Evolutionary conservation across 352 stramenopile genomes (phyloP), one percentile per base, ranked within the genome.

Genomic region (Vaucheria bursata): DNA sequence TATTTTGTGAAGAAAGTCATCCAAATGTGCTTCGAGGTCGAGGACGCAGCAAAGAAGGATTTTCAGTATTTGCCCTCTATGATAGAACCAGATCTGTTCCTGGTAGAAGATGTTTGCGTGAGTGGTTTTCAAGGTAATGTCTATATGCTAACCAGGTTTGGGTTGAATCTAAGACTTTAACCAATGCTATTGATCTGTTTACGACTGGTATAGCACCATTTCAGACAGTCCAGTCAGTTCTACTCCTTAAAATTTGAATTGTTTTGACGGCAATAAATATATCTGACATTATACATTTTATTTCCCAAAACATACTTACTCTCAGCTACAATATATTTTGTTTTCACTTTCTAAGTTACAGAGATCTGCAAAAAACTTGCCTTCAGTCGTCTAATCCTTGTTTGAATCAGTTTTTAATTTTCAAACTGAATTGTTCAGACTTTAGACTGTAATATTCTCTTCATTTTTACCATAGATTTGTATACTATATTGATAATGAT

Each of bases 1-100:
- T 84, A 33, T 73, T 84, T 38, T 53, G 69, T 4, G 79, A 84
- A n/a, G 79, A 84, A 72, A 72, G 71, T 8, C 79, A 84, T 53
- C 79, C 79, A 12, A 84, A 84, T 53, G 75, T 84, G 64, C 37
- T 84, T n/a, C 77, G 49, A 31, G 79, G 79, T 8, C 59, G 71
- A 8, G 71, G 71, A 0, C 67, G 73, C 40, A 35, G 40, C 35
- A 77, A 77, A 36, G 71, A 77, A 29, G 79, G 79, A 0, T 84
- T 84, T 45, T 84, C 74, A 40, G 34, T 84, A 1, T 84, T 84
- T 69, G 74, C 38, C 0, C 53, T 84, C 1, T 83, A 80, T 45
- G 79, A 84, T 40, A 39, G 71, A 8, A 84, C 79, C 31, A 40
- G 70, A 29, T 79, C 74, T 38, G 40, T 33, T 8, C 73, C 79